These are phyloP conservation scores for Beauveria asiatica DNA, from an alignment of 2,329 filamentous ascomycete species.

Conservation along the genomic window DNA sequence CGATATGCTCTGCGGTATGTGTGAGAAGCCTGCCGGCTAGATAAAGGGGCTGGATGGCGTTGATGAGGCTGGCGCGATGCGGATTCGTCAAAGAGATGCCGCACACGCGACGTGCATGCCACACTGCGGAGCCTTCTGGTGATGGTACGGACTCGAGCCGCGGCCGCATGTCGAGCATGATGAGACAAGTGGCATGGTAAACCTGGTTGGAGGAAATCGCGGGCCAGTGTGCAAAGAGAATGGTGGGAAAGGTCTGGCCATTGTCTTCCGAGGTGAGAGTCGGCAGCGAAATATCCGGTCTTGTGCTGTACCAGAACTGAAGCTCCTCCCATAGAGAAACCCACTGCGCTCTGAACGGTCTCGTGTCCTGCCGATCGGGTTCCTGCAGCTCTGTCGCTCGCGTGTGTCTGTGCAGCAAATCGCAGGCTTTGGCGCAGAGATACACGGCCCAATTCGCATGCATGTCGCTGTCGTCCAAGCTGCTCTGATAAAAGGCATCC, in stretches of 20 bases:
- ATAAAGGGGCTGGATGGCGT: constrained; percentile 44
- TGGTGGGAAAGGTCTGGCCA: constrained; percentile 33
- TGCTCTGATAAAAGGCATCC: constrained; percentile 20
- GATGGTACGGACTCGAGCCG: constrained; percentile 17
- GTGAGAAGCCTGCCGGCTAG: constrained; percentile 41
- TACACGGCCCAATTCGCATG: constrained; percentile 48
- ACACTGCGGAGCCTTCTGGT: constrained; percentile 24
- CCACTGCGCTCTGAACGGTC: constrained; percentile 33
- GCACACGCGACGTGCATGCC: constrained; percentile 41
- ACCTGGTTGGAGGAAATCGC: constrained; percentile 45
- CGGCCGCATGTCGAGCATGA: constrained; percentile 37
- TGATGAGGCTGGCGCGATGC: constrained; percentile 41
- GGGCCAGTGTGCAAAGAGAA: constrained; percentile 39
- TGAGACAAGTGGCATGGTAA: constrained; percentile 41
- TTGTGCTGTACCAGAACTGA: constrained; percentile 35
- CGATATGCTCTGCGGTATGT: constrained; percentile 29
- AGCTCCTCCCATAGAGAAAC: constrained; percentile 35
- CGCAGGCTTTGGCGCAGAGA: constrained; percentile 39
- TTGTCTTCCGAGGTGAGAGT: constrained; percentile 17
- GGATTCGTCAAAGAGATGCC: constrained; percentile 43
- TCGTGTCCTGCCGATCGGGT: constrained; percentile 15
- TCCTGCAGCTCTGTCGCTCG: constrained; percentile 30
- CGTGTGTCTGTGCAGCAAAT: constrained; percentile 30
- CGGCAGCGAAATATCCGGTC: constrained; percentile 30
- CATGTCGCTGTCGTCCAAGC: constrained; percentile 33